Evolutionary conservation across 2,329 filamentous ascomycete genomes (phyloP).

Genomic region (Phaeosphaeriaceae sp.): DNA sequence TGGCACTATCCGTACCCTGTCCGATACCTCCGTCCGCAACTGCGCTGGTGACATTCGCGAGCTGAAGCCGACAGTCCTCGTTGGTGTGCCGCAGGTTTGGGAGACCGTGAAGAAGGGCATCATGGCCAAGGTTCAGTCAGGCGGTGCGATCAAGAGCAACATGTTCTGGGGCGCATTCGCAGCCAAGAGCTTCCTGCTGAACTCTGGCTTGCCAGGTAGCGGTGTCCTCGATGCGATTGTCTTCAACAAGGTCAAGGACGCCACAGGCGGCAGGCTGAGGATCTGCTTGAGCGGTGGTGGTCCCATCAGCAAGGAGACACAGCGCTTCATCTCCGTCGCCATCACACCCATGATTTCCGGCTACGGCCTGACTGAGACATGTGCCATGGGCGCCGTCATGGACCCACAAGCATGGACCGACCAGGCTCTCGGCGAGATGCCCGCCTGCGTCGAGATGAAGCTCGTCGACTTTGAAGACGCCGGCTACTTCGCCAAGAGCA

Average conservation of each 20-base stretch:
- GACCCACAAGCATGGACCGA: constrained; percentile 86
- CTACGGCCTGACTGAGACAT: constrained; percentile 94
- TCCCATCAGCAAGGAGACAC: constrained; percentile 85
- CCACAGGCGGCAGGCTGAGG: constrained; percentile 86
- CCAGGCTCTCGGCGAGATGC: constrained; percentile 76
- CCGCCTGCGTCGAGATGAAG: constrained; percentile 83
- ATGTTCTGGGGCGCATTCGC: constrained; percentile 77
- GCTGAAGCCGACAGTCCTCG: constrained; percentile 85
- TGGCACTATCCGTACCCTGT: constrained; percentile 86
- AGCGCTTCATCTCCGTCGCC: constrained; percentile 88
- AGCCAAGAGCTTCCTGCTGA: constrained; percentile 67
- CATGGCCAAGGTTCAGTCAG: constrained; percentile 75
- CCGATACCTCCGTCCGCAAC: constrained; percentile 84
- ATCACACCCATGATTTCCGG: constrained; percentile 94
- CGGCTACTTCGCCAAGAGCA: constrained; percentile 78
- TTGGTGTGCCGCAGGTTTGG: constrained; percentile 96
- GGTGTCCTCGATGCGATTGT: constrained; percentile 80
- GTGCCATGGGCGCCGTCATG: constrained; percentile 80
- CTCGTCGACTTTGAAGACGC: constrained; percentile 89
- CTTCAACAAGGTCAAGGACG: constrained; percentile 89
- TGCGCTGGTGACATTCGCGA: constrained; percentile 94
- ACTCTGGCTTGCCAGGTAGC: constrained; percentile 68
- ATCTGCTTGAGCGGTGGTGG: constrained; percentile 95
- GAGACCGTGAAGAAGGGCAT: constrained; percentile 97
- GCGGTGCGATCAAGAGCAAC: constrained; percentile 72